Percentiles rank a stretch among this genome's conserved stretches.
Conservation (phyloP, 2,329 filamentous ascomycete species). For the Thyridium curvatum region DNA sequence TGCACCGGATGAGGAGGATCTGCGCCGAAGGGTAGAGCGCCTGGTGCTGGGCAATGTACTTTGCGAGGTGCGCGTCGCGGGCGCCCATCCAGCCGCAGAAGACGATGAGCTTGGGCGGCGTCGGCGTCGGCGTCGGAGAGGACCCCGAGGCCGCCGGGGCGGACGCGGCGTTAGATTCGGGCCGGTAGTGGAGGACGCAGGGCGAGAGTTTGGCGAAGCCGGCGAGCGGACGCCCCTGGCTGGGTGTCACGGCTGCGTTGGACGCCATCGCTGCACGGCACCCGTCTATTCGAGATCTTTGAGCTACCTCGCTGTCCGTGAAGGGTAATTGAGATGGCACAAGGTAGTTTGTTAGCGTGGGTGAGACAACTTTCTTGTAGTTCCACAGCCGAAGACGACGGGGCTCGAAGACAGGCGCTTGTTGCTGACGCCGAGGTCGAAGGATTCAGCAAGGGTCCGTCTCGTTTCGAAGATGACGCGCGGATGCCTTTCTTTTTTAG, state of each 20-base stretch:
- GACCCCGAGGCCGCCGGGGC: neutral
- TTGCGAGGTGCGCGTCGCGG: conserved; percentile 41
- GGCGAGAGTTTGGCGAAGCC: conserved; percentile 32
- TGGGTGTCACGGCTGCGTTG: conserved; percentile 10
- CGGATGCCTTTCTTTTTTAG: no score
- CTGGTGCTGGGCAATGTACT: conserved; percentile 42
- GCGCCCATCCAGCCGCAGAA: conserved; percentile 46
- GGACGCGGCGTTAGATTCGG: conserved; percentile 6
- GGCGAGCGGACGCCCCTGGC: conserved; percentile 17
- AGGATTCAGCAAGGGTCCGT: no score
- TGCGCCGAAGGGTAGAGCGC: conserved; percentile 33
- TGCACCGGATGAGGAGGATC: conserved; percentile 40
- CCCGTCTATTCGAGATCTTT: no score
- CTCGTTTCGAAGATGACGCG: no score
- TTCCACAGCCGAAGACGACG: no score
- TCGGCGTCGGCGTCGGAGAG: neutral
- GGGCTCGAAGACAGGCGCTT: no score
- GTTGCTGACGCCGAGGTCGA: no score
- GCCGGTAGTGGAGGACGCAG: conserved; percentile 27
- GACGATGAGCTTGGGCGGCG: conserved; percentile 38
- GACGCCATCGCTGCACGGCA: conserved; percentile 16
- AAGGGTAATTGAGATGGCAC: no score
- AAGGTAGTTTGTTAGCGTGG: no score
- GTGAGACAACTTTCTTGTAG: no score
- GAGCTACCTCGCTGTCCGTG: no score